A percentile compares a stretch with the other conserved stretches of the same genome.
These are phyloP conservation scores for Alopecurus myosuroides DNA, from an alignment of 176 grass and related monocot genomes.

Conservation along the genomic window DNA sequence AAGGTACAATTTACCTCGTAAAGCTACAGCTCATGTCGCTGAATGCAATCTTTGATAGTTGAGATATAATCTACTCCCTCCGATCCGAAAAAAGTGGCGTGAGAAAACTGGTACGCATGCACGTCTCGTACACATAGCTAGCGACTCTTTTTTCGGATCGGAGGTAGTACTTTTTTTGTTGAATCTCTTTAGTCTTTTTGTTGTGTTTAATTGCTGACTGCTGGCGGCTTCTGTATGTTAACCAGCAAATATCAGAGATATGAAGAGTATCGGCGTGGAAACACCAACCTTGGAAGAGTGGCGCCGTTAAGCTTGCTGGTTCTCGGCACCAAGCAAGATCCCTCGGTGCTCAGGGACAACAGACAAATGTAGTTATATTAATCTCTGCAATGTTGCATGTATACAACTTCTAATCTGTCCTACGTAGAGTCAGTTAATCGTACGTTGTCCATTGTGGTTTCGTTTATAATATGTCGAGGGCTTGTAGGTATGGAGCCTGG, in stretches of 20 bases:
- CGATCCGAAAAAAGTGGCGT: too few species aligned
- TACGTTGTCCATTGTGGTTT: background rate
- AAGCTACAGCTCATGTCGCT: background rate
- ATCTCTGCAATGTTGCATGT: background rate
- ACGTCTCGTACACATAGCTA: too few species aligned
- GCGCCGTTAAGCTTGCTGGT: conserved; percentile 22
- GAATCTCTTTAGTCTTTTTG: background rate
- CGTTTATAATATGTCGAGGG: background rate
- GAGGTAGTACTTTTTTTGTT: background rate
- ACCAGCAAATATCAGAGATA: conserved; percentile 81
- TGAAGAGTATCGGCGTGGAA: conserved; percentile 74
- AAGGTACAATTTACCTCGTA: background rate
- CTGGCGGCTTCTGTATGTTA: background rate
- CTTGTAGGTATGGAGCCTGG: background rate
- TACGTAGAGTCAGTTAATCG: background rate
- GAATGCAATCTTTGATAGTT: background rate
- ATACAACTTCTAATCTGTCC: background rate
- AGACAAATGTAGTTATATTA: background rate
- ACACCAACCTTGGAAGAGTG: conserved; percentile 76
- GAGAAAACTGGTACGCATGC: too few species aligned
- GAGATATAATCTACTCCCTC: background rate
- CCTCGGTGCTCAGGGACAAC: background rate
- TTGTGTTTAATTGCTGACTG: background rate
- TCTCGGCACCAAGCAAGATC: background rate
- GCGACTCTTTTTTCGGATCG: too few species aligned